Evolutionary conservation across 352 stramenopile species (phyloP).

Genomic region (Phytophthora sansomeana): DNA sequence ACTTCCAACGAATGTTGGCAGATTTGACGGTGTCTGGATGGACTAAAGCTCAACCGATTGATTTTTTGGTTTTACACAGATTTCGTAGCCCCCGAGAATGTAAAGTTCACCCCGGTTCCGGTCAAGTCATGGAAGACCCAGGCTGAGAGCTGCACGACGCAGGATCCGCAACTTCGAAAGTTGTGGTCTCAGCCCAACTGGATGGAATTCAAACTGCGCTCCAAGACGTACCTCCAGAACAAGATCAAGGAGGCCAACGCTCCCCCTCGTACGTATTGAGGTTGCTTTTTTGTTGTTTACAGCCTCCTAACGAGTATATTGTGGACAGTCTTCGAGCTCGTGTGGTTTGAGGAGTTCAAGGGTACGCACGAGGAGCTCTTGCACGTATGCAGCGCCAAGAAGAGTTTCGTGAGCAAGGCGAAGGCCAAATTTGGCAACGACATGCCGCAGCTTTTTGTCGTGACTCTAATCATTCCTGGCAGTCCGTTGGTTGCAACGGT

Average conservation of each 20-base stretch:
- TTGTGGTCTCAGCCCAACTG: conserved; percentile 77
- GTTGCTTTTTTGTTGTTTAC: not conserved
- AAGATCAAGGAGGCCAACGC: conserved; percentile 66
- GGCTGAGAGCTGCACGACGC: conserved; percentile 51
- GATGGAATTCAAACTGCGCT: conserved; percentile 72
- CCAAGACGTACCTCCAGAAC: conserved; percentile 73
- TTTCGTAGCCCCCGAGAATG: conserved; percentile 15
- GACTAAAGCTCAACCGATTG: not conserved
- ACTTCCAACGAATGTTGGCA: too few species aligned
- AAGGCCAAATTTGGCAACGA: conserved; percentile 72
- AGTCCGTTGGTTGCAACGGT: conserved; percentile 67
- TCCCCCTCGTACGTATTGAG: conserved; percentile 58
- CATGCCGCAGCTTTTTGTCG: conserved; percentile 74
- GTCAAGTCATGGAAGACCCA: conserved; percentile 59
- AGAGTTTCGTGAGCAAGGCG: conserved; percentile 75
- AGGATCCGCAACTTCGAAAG: conserved; percentile 56
- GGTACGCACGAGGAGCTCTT: conserved; percentile 71
- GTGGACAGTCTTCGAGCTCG: conserved; percentile 73
- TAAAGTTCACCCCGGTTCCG: conserved; percentile 26
- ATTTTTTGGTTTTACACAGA: conserved; percentile 14
- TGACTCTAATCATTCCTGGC: conserved; percentile 78
- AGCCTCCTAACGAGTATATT: not conserved
- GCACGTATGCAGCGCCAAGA: conserved; percentile 64
- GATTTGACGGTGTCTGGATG: too few species aligned
- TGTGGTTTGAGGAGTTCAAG: conserved; percentile 85